Base-by-base conservation (phyloP, 1,139 yeast species). In the Diutina scorzettiae region DNA sequence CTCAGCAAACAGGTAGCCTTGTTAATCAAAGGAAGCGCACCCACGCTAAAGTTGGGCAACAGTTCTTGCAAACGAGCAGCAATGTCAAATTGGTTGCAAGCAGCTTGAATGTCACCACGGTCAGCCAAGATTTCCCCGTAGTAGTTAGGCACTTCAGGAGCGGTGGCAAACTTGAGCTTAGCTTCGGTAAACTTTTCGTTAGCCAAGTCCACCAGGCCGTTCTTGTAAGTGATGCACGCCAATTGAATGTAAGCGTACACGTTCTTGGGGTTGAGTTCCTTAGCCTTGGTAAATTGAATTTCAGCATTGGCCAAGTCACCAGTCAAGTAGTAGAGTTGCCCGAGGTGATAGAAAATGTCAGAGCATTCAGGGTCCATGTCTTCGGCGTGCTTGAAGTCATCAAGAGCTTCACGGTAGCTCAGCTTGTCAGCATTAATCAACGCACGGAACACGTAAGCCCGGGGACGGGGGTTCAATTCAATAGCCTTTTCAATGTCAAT, bases 51-150 rank as follows among this genome's bases (percentile, higher is more conserved):
- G 42, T 66, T 64, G 43, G 76, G 72, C 52, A 74, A 63, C 44
- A 81, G 79, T 63, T 72, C 71, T 62, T 89, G 97, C 56, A 91
- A 71, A 59, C 85, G 78, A 45, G 81, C 80, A 45, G 98, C 89
- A 54, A 76, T 74, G 51, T 89, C 96, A 59, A 87, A 91, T 67
- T 87, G 91, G 59, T 78, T 77, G 47, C 77, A 64, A 46, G 98
- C 96, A 49, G 73, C 81, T 37, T 64, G 73, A 46, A 74, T 66
- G 51, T 83, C 84, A 53, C 83, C 82, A 54, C 76, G 75, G 58
- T 91, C 97, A 49, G 87, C 79, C 55, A 89, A 71, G 43, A 91
- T 81, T 66, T 91, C 98, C 57, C 97, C 98, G 57, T 80, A 86
- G 63, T 89, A 93, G 68, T 87, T 89, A 64, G 93, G 95, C 53